phyloP scores from a whole-genome alignment of 148 eudicot species.

The Salicornia ramosissima region DNA sequence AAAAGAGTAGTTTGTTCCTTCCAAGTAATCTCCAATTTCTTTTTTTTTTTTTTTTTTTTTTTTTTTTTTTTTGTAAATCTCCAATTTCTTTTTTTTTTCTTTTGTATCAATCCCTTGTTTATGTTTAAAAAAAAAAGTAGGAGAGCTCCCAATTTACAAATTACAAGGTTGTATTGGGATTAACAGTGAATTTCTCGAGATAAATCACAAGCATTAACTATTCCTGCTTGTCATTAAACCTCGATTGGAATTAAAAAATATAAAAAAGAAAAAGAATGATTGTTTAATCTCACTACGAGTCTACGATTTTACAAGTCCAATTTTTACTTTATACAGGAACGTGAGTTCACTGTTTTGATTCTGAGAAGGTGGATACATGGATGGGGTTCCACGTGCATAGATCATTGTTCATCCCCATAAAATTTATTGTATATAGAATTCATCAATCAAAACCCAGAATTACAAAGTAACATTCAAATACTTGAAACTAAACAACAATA shows the following conservation, averaged over 20 bases:
- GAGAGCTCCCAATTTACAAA: background rate
- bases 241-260: background rate
- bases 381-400: conserved; percentile 57
- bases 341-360: conserved; percentile 22
- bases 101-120: background rate
- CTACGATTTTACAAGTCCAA: background rate
- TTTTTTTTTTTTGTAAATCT: too few species aligned
- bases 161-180: conserved; percentile 23
- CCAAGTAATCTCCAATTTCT: background rate
- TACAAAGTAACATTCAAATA: too few species aligned
- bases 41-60: background rate
- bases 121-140: background rate
- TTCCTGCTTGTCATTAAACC: conserved; percentile 18
- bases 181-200: conserved; percentile 26
- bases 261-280: background rate
- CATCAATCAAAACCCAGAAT: background rate
- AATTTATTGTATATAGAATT: conserved; percentile 13
- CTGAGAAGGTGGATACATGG: conserved; percentile 31
- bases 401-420: conserved; percentile 52
- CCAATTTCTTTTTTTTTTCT: too few species aligned
- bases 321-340: conserved; percentile 21
- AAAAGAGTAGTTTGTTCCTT: conserved; percentile 1
- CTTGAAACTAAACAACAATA: too few species aligned
- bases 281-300: too few species aligned
- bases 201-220: conserved; percentile 21